A percentile compares a stretch with the other conserved stretches of the same genome.
These are phyloP conservation scores for Penicillium thymicola DNA, from an alignment of 2,329 filamentous ascomycete genomes.

Conservation along the genomic window DNA sequence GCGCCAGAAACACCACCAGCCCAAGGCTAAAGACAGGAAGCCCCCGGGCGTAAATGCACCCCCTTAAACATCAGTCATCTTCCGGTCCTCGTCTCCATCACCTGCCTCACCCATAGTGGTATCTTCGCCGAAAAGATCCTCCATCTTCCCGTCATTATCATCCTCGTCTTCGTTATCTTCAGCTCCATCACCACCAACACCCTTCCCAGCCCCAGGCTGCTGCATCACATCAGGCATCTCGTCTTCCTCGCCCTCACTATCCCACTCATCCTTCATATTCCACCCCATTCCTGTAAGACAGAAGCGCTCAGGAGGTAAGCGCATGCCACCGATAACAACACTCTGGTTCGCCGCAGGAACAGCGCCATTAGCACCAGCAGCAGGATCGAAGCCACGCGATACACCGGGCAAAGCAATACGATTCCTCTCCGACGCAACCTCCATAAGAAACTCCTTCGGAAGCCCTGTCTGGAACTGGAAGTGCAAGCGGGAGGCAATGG, in stretches of 20 bases:
- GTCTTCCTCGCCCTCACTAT: constrained; percentile 52
- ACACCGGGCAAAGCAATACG: constrained; percentile 52
- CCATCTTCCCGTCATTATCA: constrained; percentile 48
- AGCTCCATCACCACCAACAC: constrained; percentile 33
- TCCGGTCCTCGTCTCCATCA: constrained; percentile 40
- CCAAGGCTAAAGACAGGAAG: background rate
- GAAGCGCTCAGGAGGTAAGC: constrained; percentile 61
- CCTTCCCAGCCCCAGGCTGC: constrained; percentile 22
- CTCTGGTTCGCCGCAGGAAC: constrained; percentile 29
- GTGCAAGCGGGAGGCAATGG: constrained; percentile 58
- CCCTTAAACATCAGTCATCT: constrained; percentile 42
- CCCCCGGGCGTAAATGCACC: background rate
- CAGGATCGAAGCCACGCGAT: constrained; percentile 48
- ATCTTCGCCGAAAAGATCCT: constrained; percentile 48
- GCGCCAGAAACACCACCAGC: constrained; percentile 20
- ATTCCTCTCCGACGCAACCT: constrained; percentile 57
- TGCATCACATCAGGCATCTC: constrained; percentile 21
- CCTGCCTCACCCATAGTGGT: constrained; percentile 37
- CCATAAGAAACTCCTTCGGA: constrained; percentile 61
- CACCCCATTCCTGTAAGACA: constrained; percentile 57
- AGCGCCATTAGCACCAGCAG: constrained; percentile 23
- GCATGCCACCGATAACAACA: constrained; percentile 50
- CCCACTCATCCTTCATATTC: constrained; percentile 58
- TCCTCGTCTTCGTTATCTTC: constrained; percentile 39
- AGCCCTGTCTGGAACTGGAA: constrained; percentile 59